These are phyloP conservation scores for Cymbomonas tetramitiformis DNA, from an alignment of 139 green algal species.

Conservation along the genomic window DNA sequence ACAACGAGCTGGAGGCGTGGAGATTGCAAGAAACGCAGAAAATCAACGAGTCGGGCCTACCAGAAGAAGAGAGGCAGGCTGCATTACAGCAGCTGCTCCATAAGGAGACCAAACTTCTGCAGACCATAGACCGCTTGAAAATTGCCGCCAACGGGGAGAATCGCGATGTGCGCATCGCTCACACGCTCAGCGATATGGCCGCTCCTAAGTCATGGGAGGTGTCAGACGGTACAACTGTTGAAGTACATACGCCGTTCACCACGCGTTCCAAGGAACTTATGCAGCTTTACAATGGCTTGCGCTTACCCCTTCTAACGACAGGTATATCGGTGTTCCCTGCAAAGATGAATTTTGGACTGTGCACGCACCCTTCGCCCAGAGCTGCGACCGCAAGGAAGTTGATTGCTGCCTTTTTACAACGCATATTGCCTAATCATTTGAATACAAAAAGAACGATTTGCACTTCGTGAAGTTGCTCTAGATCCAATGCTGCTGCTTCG, in stretches of 20 bases:
- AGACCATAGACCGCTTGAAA: slow-evolving; percentile 52
- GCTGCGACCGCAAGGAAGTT: too few relatives aligned
- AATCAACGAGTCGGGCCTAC: slow-evolving; percentile 45
- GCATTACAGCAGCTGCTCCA: slow-evolving; percentile 59
- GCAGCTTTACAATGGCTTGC: slow-evolving; percentile 56
- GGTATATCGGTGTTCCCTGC: too few relatives aligned
- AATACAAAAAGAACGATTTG: too few relatives aligned
- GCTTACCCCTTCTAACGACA: slow-evolving; percentile 36
- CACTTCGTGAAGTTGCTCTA: too few relatives aligned
- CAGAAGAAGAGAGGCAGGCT: slow-evolving; percentile 39
- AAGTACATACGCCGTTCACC: slow-evolving; percentile 64
- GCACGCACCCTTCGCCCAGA: too few relatives aligned
- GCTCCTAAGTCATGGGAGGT: slow-evolving; percentile 50
- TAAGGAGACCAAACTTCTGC: slow-evolving; percentile 31
- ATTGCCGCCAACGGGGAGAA: slow-evolving; percentile 40
- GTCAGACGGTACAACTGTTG: slow-evolving; percentile 36
- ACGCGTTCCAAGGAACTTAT: slow-evolving; percentile 59
- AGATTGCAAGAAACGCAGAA: slow-evolving; percentile 45
- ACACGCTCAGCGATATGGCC: slow-evolving; percentile 36
- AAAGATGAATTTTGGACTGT: too few relatives aligned
- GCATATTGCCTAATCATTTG: too few relatives aligned
- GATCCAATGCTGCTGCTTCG: too few relatives aligned
- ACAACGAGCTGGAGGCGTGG: slow-evolving; percentile 62
- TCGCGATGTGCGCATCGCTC: slow-evolving; percentile 33
- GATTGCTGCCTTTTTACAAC: too few relatives aligned